Evolutionary conservation across 768 basidiomycete species (phyloP).

Genomic region (Trametopsis cervina): DNA sequence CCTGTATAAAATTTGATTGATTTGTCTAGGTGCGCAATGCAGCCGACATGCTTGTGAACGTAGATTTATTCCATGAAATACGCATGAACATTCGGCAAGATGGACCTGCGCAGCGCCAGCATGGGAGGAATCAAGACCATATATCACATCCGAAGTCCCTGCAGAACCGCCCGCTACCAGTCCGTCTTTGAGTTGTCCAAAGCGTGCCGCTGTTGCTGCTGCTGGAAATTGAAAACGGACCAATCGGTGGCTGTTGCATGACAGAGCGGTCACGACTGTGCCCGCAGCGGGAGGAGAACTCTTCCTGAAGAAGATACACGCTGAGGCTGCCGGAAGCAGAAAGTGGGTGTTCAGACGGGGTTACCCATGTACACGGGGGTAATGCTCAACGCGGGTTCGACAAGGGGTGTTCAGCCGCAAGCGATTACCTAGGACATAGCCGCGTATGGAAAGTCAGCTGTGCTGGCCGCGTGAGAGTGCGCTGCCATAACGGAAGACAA

Average conservation of each 20-base stretch:
- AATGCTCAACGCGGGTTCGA: slow-evolving; percentile 1
- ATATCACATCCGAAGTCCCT: background rate
- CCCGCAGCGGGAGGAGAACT: background rate
- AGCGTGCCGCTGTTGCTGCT: too few relatives aligned
- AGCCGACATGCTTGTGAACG: too few relatives aligned
- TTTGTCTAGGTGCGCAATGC: too few relatives aligned
- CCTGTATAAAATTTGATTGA: too few relatives aligned
- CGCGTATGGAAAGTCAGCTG: slow-evolving; percentile 6
- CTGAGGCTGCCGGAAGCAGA: slow-evolving; percentile 8
- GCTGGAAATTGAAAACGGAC: background rate
- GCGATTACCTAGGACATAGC: slow-evolving; percentile 7
- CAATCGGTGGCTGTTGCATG: background rate
- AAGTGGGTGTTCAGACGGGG: too few relatives aligned
- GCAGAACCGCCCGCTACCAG: background rate
- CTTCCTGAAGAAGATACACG: slow-evolving; percentile 3
- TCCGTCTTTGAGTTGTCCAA: too few relatives aligned
- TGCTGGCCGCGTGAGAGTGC: slow-evolving; percentile 6
- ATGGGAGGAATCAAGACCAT: background rate
- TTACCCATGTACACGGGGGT: too few relatives aligned
- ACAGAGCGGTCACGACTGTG: background rate
- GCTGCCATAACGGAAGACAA: slow-evolving; percentile 6
- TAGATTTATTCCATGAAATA: too few relatives aligned
- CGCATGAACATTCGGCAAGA: too few relatives aligned
- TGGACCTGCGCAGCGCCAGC: background rate
- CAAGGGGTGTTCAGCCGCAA: slow-evolving; percentile 1